phyloP scores from a whole-genome alignment of 1,284 basidiomycete species.

The Amylostereum areolatum region DNA sequence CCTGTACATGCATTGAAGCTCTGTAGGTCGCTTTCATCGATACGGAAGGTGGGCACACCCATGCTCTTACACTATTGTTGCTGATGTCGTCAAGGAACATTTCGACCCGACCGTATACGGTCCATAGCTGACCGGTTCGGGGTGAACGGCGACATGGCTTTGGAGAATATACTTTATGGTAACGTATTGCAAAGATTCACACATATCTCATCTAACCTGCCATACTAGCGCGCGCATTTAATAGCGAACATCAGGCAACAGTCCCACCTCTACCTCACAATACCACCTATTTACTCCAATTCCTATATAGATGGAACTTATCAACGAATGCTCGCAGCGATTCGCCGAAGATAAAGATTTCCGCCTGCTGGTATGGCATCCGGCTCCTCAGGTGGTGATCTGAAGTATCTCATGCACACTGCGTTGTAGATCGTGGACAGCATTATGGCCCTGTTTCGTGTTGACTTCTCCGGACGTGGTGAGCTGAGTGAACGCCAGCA shows the following conservation, averaged over 20 bases:
- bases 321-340: constrained; percentile 77
- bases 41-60: constrained; percentile 60
- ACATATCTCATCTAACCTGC: not conserved
- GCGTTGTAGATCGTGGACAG: constrained; percentile 76
- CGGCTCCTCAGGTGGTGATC: not conserved
- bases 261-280: not conserved
- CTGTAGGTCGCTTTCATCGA: constrained; percentile 87
- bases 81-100: constrained; percentile 56
- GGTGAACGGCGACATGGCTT: constrained; percentile 79
- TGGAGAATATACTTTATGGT: constrained; percentile 87
- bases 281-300: not conserved
- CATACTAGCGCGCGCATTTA: constrained; percentile 69
- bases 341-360: constrained; percentile 83
- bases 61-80: not conserved
- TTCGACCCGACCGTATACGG: constrained; percentile 86
- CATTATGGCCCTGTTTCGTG: constrained; percentile 93
- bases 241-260: constrained; percentile 79
- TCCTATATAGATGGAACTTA: constrained; percentile 68
- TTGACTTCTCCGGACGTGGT: constrained; percentile 88
- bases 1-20: not conserved
- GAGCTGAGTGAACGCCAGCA: constrained; percentile 91
- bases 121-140: constrained; percentile 89
- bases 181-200: constrained; percentile 1
- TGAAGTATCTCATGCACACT: not conserved
- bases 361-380: constrained; percentile 51